A percentile compares a stretch with the other conserved stretches of the same genome.
These are phyloP conservation scores for Biscutella auriculata DNA, from an alignment of 441 rosid genomes.

Conservation along the genomic window DNA sequence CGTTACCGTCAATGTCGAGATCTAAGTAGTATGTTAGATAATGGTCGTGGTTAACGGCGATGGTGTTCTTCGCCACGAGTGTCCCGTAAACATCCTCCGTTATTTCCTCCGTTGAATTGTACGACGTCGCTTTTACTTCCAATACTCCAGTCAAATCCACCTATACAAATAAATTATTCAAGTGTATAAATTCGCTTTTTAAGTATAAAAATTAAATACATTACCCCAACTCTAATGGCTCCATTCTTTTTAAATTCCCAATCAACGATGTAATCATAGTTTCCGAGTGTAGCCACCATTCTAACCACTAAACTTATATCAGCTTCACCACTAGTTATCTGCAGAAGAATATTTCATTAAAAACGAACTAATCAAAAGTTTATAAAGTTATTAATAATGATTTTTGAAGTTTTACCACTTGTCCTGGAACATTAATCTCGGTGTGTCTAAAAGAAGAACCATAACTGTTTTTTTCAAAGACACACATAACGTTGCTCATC, in stretches of 20 bases:
- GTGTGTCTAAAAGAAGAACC: conserved; percentile 59
- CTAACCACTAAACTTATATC: conserved; percentile 57
- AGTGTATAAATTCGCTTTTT: no score
- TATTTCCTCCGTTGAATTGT: conserved; percentile 32
- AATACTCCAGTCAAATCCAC: conserved; percentile 55
- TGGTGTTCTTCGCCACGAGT: conserved; percentile 44
- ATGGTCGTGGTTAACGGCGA: conserved; percentile 75
- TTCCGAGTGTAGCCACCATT: conserved; percentile 72
- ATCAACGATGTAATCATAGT: conserved; percentile 63
- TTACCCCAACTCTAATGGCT: conserved; percentile 55
- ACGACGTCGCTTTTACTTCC: conserved; percentile 46
- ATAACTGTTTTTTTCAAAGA: conserved; percentile 55
- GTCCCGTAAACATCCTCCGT: conserved; percentile 36
- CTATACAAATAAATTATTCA: conserved; percentile 12
- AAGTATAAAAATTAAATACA: not conserved
- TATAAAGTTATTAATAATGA: not conserved
- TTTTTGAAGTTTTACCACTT: conserved; percentile 36
- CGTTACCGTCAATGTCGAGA: conserved; percentile 55
- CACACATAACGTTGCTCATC: conserved; percentile 39
- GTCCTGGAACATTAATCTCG: conserved; percentile 65
- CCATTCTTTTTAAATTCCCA: conserved; percentile 74
- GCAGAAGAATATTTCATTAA: not conserved
- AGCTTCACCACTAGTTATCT: conserved; percentile 53
- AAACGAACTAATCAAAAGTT: not conserved
- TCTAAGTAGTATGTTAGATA: conserved; percentile 62